Evolutionary conservation across 2,329 filamentous ascomycete species (phyloP).

Genomic region (Diaporthe citri): DNA sequence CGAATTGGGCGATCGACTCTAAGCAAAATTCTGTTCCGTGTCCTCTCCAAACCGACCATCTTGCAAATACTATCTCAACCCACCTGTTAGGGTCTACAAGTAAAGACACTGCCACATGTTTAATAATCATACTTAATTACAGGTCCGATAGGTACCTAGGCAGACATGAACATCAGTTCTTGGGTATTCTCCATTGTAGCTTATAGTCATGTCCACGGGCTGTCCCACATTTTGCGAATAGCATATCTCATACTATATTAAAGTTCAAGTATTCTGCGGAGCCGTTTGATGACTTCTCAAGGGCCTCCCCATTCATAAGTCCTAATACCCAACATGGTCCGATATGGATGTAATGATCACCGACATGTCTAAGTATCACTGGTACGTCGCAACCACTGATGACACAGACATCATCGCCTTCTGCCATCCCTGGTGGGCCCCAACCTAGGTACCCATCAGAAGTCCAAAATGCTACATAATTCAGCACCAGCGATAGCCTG

Average conservation of each 20-base stretch:
- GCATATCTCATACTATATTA: neutral
- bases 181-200: neutral
- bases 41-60: too few species aligned
- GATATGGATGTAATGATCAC: constrained; percentile 2
- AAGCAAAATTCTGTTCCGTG: too few species aligned
- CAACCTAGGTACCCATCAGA: constrained; percentile 9
- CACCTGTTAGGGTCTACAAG: too few species aligned
- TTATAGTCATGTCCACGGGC: neutral
- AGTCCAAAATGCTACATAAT: constrained; percentile 21
- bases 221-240: neutral
- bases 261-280: neutral
- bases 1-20: too few species aligned
- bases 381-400: constrained; percentile 11
- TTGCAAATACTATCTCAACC: too few species aligned
- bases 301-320: constrained; percentile 3
- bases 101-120: too few species aligned
- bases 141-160: too few species aligned
- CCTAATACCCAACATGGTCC: constrained; percentile 18
- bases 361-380: neutral
- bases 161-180: neutral
- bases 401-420: neutral
- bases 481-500: constrained; percentile 5
- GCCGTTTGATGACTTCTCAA: neutral
- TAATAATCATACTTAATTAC: too few species aligned
- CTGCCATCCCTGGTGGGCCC: neutral